A percentile compares a stretch with the other conserved stretches of the same genome.
Conservation (phyloP, 441 rosid species). For the Erysimum pusillum region DNA sequence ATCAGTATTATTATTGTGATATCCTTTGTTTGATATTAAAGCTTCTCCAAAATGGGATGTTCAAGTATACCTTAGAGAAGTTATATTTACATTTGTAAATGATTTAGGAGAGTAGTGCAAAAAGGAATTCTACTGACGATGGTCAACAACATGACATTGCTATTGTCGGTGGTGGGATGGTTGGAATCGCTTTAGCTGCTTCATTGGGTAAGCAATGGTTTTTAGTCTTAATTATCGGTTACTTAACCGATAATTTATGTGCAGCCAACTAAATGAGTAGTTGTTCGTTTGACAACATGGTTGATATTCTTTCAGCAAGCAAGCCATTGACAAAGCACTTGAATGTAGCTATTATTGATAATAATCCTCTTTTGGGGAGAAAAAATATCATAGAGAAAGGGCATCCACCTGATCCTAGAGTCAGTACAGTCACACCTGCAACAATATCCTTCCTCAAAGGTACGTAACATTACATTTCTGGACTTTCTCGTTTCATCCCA, state of each 20-base stretch:
- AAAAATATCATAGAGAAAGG: conserved; percentile 63
- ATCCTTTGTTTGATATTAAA: not conserved
- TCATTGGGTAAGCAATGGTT: conserved; percentile 67
- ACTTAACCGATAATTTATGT: not conserved
- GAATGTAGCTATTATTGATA: conserved; percentile 86
- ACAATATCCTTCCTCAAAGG: conserved; percentile 85
- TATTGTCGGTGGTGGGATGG: conserved; percentile 97
- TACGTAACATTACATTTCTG: conserved; percentile 37
- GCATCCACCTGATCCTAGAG: conserved; percentile 88
- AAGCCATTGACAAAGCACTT: conserved; percentile 87
- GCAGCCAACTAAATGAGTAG: not conserved
- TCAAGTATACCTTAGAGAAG: conserved; percentile 20
- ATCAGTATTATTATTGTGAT: not conserved
- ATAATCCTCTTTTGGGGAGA: conserved; percentile 79
- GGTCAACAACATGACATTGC: conserved; percentile 78
- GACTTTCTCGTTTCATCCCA: conserved; percentile 9
- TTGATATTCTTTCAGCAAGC: conserved; percentile 69
- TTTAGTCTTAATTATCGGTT: not conserved
- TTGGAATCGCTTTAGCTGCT: conserved; percentile 96
- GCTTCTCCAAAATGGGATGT: conserved; percentile 1
- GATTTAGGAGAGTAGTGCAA: conserved; percentile 51
- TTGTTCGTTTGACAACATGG: not conserved
- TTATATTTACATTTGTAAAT: conserved; percentile 19
- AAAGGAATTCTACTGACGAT: conserved; percentile 42
- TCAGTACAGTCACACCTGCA: conserved; percentile 93